phyloP scores from a whole-genome alignment of 2,329 filamentous ascomycete species.

The Fonsecaea nubica region DNA sequence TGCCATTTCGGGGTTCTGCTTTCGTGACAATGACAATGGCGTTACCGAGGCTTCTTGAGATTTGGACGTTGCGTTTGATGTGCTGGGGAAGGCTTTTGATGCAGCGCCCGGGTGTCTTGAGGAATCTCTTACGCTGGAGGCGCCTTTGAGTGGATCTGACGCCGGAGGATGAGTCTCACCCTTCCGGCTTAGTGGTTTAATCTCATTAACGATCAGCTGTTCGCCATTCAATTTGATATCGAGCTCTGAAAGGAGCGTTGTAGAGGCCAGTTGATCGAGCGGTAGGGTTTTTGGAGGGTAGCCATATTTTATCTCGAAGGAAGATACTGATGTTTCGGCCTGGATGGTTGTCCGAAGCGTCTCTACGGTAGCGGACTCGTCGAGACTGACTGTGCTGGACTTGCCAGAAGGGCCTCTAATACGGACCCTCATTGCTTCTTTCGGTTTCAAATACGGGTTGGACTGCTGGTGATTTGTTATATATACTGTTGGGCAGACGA shows the following conservation, averaged over 20 bases:
- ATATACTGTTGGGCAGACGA: conserved; percentile 10
- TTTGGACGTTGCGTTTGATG: conserved; percentile 14
- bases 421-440: conserved; percentile 70
- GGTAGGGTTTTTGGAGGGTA: conserved; percentile 78
- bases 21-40: conserved; percentile 50
- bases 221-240: conserved; percentile 70
- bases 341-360: conserved; percentile 53
- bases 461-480: background rate
- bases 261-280: conserved; percentile 59
- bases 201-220: conserved; percentile 68
- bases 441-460: background rate
- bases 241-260: conserved; percentile 60
- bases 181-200: conserved; percentile 46
- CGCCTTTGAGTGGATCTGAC: conserved; percentile 2
- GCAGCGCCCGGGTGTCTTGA: conserved; percentile 12
- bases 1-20: conserved; percentile 52
- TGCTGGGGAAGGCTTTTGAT: conserved; percentile 11
- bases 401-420: conserved; percentile 77
- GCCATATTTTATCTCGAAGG: conserved; percentile 81
- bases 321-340: conserved; percentile 67
- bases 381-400: conserved; percentile 68
- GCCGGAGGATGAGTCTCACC: conserved; percentile 4
- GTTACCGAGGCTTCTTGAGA: conserved; percentile 28
- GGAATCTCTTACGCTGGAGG: background rate
- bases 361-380: conserved; percentile 65